Percentiles rank a stretch among this genome's conserved stretches.
phyloP scores from a whole-genome alignment of 768 basidiomycete genomes.

The Pilatotrama ljubarskyi region DNA sequence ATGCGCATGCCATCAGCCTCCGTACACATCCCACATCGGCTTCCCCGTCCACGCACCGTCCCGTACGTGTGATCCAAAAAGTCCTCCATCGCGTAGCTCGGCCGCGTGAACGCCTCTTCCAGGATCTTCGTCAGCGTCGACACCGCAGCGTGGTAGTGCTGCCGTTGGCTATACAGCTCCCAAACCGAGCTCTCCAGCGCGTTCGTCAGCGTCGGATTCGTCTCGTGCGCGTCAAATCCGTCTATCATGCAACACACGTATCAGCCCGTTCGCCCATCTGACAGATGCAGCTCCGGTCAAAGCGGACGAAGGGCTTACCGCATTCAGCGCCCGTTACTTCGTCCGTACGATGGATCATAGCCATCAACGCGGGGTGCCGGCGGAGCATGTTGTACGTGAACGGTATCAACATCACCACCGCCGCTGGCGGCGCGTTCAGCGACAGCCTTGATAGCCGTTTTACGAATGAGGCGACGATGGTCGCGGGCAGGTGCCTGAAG shows the following conservation, averaged over 20 bases:
- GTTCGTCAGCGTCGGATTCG: constrained; percentile 72
- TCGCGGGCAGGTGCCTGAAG: constrained; percentile 78
- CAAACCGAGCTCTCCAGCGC: constrained; percentile 89
- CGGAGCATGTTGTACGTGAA: constrained; percentile 95
- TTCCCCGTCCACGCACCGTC: constrained; percentile 52
- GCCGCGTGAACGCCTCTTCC: constrained; percentile 92
- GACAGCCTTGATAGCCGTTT: constrained; percentile 88
- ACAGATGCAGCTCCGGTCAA: not conserved
- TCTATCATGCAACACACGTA: constrained; percentile 41
- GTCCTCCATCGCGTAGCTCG: constrained; percentile 87
- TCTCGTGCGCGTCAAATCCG: constrained; percentile 66
- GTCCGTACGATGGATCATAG: constrained; percentile 78
- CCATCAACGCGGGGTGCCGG: constrained; percentile 87
- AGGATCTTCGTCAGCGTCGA: constrained; percentile 87
- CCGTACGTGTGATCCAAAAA: constrained; percentile 93
- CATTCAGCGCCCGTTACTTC: constrained; percentile 24
- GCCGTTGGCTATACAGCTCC: constrained; percentile 80
- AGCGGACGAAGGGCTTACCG: constrained; percentile 19
- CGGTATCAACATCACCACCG: constrained; percentile 87
- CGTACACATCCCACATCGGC: not conserved
- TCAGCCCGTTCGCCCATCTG: not conserved
- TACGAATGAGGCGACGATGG: constrained; percentile 92
- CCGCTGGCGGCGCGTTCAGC: constrained; percentile 84
- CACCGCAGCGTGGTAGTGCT: constrained; percentile 86
- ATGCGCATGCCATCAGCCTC: not conserved